These are phyloP conservation scores for Glycyrrhiza uralensis DNA, from an alignment of 306 rosid genomes.

Conservation along the genomic window DNA sequence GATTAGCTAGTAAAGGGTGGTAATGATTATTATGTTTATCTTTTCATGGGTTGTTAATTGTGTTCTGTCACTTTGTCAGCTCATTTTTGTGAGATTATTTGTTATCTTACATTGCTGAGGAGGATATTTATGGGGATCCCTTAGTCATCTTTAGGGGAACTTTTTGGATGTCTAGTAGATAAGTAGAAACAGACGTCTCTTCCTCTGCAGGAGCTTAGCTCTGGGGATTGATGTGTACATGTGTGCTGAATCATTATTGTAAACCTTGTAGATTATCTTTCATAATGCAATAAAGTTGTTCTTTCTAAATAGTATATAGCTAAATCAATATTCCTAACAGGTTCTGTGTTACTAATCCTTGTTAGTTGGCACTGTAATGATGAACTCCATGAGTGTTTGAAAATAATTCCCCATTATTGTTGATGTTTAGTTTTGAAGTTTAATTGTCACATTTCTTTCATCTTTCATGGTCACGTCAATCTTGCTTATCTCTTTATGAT, in stretches of 20 bases:
- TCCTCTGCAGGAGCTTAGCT: background rate
- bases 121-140: background rate
- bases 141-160: background rate
- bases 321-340: background rate
- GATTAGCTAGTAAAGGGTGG: background rate
- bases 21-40: background rate
- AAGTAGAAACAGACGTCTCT: background rate
- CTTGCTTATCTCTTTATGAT: slow-evolving; percentile 10
- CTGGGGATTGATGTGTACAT: background rate
- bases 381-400: background rate
- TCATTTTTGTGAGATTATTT: background rate
- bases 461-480: background rate
- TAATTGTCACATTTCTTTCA: background rate
- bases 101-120: background rate
- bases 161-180: background rate
- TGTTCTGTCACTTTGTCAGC: background rate
- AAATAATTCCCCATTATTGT: background rate
- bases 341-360: slow-evolving; percentile 1
- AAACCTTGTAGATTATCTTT: background rate
- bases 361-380: background rate
- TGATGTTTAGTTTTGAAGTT: slow-evolving; percentile 14
- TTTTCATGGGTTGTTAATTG: background rate
- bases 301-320: background rate
- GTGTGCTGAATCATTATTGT: background rate
- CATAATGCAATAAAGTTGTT: background rate